Percentiles rank a stretch among this genome's conserved stretches.
These are phyloP conservation scores for Cordyceps tenuipes DNA, from an alignment of 2,329 filamentous ascomycete genomes.

Conservation along the genomic window DNA sequence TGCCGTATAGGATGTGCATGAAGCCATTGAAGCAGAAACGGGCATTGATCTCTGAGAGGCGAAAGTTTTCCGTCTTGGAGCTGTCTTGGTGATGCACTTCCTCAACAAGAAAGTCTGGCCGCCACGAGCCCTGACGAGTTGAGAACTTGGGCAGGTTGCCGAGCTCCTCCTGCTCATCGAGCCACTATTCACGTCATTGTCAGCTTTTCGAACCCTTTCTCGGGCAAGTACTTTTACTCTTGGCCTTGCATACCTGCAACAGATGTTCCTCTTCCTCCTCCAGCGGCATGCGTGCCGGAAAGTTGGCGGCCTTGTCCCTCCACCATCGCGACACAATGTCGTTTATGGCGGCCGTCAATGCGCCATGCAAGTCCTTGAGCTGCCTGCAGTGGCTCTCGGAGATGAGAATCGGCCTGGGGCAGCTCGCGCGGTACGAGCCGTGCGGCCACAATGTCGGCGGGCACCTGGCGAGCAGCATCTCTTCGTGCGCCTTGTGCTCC, in stretches of 20 bases:
- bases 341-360: slow-evolving; percentile 24
- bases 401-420: slow-evolving; percentile 28
- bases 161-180: not conserved
- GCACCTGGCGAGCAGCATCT: slow-evolving; percentile 18
- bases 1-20: slow-evolving; percentile 23
- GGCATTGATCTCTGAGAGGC: slow-evolving; percentile 34
- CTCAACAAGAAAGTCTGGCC: not conserved
- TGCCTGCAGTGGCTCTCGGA: slow-evolving; percentile 22
- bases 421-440: slow-evolving; percentile 19
- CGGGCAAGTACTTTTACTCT: too few relatives aligned
- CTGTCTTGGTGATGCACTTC: not conserved
- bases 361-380: slow-evolving; percentile 22
- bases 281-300: slow-evolving; percentile 27
- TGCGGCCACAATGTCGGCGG: slow-evolving; percentile 22
- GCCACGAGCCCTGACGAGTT: not conserved
- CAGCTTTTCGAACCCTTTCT: not conserved
- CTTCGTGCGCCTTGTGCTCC: slow-evolving; percentile 16
- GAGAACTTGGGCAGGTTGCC: not conserved
- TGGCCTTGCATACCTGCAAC: slow-evolving; percentile 17
- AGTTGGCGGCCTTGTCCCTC: slow-evolving; percentile 22
- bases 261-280: slow-evolving; percentile 23
- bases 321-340: slow-evolving; percentile 33
- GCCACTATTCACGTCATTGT: not conserved
- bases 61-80: not conserved
- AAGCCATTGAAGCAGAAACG: slow-evolving; percentile 33